Conservation (phyloP, 1,284 basidiomycete genomes). For the Puccinia hordei region DNA sequence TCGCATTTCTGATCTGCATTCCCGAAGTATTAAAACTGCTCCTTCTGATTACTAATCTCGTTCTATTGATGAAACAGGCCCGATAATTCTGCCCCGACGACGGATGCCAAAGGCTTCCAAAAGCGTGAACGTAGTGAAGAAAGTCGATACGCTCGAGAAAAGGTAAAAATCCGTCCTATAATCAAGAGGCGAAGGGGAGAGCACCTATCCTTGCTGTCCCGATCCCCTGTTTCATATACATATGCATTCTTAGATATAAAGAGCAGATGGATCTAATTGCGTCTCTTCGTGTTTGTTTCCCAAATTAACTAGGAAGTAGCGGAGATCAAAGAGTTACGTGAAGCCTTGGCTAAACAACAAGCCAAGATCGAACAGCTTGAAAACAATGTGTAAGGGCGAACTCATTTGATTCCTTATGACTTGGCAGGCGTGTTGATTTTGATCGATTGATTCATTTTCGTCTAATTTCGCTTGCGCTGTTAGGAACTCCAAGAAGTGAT, state of each 20-base stretch:
- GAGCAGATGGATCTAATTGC: not conserved
- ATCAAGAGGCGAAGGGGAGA: not conserved
- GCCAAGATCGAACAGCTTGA: constrained; percentile 38
- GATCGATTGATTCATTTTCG: not conserved
- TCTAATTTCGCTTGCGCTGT: not conserved
- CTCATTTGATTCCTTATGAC: not conserved
- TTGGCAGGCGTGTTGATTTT: not conserved
- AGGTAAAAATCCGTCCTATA: not conserved
- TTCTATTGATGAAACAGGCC: not conserved
- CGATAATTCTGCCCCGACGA: constrained; percentile 25
- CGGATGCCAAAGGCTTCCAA: constrained; percentile 25
- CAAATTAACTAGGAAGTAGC: constrained; percentile 25
- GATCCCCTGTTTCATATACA: not conserved
- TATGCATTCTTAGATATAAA: not conserved
- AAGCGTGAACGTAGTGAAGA: constrained; percentile 44
- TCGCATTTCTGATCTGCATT: not conserved
- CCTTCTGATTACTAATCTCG: not conserved
- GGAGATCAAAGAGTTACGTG: constrained; percentile 35
- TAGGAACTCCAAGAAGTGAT: constrained; percentile 13
- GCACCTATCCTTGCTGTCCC: not conserved
- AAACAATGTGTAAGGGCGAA: constrained; percentile 15
- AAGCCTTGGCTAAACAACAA: constrained; percentile 29
- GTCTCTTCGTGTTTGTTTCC: not conserved
- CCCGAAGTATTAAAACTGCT: not conserved
- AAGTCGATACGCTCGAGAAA: constrained; percentile 26